Base-by-base conservation (phyloP, 2,329 filamentous ascomycete species). In the Penicillium psychrosexuale region DNA sequence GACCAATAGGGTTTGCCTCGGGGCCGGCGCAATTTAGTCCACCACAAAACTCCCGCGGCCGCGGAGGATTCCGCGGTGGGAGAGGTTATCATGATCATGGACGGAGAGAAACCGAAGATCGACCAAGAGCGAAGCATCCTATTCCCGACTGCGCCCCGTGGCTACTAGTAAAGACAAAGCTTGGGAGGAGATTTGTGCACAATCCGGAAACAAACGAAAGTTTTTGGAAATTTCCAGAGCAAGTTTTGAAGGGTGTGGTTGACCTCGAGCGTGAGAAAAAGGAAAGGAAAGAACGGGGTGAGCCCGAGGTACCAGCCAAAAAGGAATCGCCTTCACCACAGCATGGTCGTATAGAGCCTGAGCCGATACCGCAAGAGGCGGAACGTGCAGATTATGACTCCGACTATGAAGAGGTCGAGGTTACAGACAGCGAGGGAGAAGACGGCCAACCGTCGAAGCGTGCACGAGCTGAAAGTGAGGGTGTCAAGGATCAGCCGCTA, bases 171-270 rank as follows among this genome's bases (percentile, higher is more conserved):
- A 90, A 88, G 69, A 99, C 94, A 0, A 97, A 91, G 69, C 85
- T 93, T 59, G 90, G 90, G 22, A 82, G 94, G 54, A 84, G 92
- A 49, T 99, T 99, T 68, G 91, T 92, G 2, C 90, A 96, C 77
- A 96, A 99, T 63, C 84, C 86, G 0, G 82, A 83, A 51, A 96
- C 93, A 61, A 89, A 93, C 36, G 82, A 91, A 62, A 97, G 92
- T 72, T 91, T 91, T 72, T 99, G 95, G 94, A 91, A 91, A 66
- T 94, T 97, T 65, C 94, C 94, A 0, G 84, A 90, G 52, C 87
- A 94, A 70, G 80, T 99, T 34, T 87, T 92, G 81, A 86, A 88
- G 57, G 91, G 85, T 0, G 83, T 87, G 1, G 70, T 83, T 4
- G 83, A 85, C 24, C 77, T 90, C 52, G 91, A 96, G 72, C 84